Base-by-base conservation (phyloP, 176 grass and related monocot genomes). In the Luzula sylvatica region DNA sequence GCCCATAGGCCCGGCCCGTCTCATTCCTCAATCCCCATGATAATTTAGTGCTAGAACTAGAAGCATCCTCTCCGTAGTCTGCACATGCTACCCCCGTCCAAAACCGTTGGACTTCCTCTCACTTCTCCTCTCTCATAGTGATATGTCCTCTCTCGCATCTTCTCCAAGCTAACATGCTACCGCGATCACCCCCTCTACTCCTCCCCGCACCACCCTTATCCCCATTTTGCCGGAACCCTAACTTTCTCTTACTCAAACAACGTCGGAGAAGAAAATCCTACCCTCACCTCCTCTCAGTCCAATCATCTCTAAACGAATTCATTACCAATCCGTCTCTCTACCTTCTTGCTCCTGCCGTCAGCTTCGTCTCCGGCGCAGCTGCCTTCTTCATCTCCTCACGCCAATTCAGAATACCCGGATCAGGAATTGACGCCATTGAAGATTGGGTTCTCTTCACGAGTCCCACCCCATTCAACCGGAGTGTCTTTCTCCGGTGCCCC, bases 391-490 rank as follows among this genome's bases (percentile, higher is more conserved):
- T 75, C 59, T 30, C 38, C 35, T 59, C 72, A 20, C 44, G 30
- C 15, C 67, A 44, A 41, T 63, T 50, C 14, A 56, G 40, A 6
- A 60, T 20, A 24, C 26, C 64, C 6, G 3, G 13, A 4, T 15
- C 46, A 18, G 11, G 14, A 12, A 21, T 11, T 1, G 28, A 55
- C 20, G 0, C 49, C 30, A 4, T 24, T 7, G 83, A 83, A n/a
- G 80, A 96, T 22, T 96, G 90, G 90, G 43, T 82, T 23, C 71
- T 96, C 42, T 86, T 86, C 74, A 82, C 80, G 15, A 89, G 53
- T 58, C 90, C 90, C 58, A 88, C 90, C 24, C 90, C 84, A 1
- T 96, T 96, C 80, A 88, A 96, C 65, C 61, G 90, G 23, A 59
- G 71, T 42, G 90, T 96, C 38, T 71, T 96, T 16, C 74, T 96